Percentiles rank a stretch among this genome's conserved stretches.
Conservation (phyloP, 805 yeast genomes). For the Zygotorulaspora chibaensis region DNA sequence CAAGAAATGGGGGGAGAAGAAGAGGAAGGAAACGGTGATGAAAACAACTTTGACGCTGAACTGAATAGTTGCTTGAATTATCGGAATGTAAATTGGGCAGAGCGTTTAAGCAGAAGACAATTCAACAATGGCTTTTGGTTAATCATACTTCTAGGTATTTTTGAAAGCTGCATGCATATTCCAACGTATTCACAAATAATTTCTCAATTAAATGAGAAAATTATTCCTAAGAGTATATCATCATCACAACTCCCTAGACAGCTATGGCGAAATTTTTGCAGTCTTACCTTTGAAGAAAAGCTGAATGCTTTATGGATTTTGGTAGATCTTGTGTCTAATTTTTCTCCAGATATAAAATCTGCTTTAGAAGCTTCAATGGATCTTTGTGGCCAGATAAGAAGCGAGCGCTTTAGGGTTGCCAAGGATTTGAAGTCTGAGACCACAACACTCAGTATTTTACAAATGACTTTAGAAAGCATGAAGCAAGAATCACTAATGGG, state of each 20-base stretch:
- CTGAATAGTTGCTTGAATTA: conserved; percentile 46
- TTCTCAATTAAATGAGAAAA: conserved; percentile 49
- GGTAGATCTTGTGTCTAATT: conserved; percentile 48
- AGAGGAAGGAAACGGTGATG: conserved; percentile 25
- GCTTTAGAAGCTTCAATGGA: conserved; percentile 34
- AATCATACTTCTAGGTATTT: conserved; percentile 65
- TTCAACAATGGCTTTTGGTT: conserved; percentile 88
- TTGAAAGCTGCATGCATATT: conserved; percentile 37
- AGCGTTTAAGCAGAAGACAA: conserved; percentile 64
- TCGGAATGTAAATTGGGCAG: conserved; percentile 69
- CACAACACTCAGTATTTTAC: conserved; percentile 4
- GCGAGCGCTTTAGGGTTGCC: conserved; percentile 32
- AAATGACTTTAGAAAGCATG: conserved; percentile 7
- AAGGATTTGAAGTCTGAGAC: conserved; percentile 29
- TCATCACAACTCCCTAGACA: conserved; percentile 33
- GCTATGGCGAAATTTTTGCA: conserved; percentile 51
- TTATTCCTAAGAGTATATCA: conserved; percentile 42
- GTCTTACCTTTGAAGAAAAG: conserved; percentile 50
- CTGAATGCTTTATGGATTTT: conserved; percentile 57
- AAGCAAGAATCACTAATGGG: conserved; percentile 14
- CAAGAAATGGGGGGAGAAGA: conserved; percentile 23
- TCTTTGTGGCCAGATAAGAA: conserved; percentile 30
- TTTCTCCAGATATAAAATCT: conserved; percentile 30
- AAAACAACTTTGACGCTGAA: conserved; percentile 15
- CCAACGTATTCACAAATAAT: conserved; percentile 31